These are phyloP conservation scores for Fusarium gaditjirri DNA, from an alignment of 2,329 filamentous ascomycete species.

Conservation along the genomic window DNA sequence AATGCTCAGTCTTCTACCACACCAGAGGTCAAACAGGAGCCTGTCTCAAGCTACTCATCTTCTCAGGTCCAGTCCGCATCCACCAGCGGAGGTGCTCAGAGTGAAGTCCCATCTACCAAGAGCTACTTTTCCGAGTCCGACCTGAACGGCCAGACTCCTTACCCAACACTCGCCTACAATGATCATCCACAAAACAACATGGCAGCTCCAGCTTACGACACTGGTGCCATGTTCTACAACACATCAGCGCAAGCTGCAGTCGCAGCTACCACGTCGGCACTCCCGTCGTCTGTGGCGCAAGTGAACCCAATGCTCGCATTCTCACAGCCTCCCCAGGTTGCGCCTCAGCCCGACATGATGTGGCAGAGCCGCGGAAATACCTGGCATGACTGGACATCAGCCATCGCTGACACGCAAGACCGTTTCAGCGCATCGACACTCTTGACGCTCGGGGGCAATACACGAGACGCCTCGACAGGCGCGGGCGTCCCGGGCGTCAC, in stretches of 20 bases:
- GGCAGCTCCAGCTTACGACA: conserved; percentile 41
- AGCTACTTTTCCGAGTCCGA: conserved; percentile 45
- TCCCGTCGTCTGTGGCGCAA: conserved; percentile 41
- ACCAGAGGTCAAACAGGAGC: conserved; percentile 53
- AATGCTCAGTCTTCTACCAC: conserved; percentile 24
- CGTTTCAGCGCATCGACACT: conserved; percentile 61
- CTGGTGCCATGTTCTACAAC: conserved; percentile 47
- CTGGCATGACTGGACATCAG: conserved; percentile 66
- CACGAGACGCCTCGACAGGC: conserved; percentile 31
- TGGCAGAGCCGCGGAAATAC: conserved; percentile 55
- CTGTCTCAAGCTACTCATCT: conserved; percentile 39
- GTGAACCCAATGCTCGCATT: conserved; percentile 54
- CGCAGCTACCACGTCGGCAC: conserved; percentile 36
- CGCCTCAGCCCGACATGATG: conserved; percentile 46
- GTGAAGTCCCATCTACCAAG: conserved; percentile 41
- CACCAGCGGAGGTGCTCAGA: conserved; percentile 21
- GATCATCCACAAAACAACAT: conserved; percentile 42
- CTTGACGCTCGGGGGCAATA: conserved; percentile 56
- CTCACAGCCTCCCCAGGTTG: conserved; percentile 51
- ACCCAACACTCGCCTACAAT: conserved; percentile 47
- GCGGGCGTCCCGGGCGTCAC: conserved; percentile 17
- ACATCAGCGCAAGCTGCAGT: conserved; percentile 36
- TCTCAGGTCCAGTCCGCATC: conserved; percentile 23
- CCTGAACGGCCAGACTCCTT: conserved; percentile 45
- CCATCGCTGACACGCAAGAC: conserved; percentile 61